Evolutionary conservation across 768 basidiomycete species (phyloP).

Genomic region (Termitomyces eurrhizus): DNA sequence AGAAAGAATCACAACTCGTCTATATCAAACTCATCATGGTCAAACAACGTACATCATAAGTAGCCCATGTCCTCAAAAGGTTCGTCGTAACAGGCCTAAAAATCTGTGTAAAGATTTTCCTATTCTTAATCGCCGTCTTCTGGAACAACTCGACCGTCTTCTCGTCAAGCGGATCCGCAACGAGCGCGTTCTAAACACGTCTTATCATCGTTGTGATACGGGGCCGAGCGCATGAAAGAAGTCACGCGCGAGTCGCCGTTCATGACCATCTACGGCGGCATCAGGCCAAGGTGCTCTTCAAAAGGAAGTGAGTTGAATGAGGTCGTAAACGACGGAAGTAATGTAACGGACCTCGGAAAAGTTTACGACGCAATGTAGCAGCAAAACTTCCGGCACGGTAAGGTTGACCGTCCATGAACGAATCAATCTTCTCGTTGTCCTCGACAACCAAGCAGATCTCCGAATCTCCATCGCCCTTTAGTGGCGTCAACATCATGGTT

Average conservation of each 20-base stretch:
- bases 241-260: slow-evolving; percentile 31
- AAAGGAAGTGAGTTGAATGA: not conserved
- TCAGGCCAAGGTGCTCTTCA: slow-evolving; percentile 83
- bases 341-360: slow-evolving; percentile 62
- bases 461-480: slow-evolving; percentile 86
- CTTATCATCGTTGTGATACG: slow-evolving; percentile 66
- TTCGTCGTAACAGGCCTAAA: slow-evolving; percentile 89
- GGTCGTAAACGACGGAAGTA: not conserved
- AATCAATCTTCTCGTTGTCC: slow-evolving; percentile 73
- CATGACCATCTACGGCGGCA: slow-evolving; percentile 61
- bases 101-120: slow-evolving; percentile 81
- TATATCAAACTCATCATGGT: not conserved
- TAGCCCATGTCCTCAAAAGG: slow-evolving; percentile 70
- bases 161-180: slow-evolving; percentile 78
- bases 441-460: slow-evolving; percentile 94
- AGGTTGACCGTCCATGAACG: slow-evolving; percentile 73
- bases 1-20: not conserved
- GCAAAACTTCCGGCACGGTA: slow-evolving; percentile 80
- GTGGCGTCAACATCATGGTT: slow-evolving; percentile 3
- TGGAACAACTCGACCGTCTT: slow-evolving; percentile 56
- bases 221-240: slow-evolving; percentile 80
- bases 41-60: slow-evolving; percentile 59
- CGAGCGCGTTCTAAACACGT: slow-evolving; percentile 48
- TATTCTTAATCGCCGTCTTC: slow-evolving; percentile 71
- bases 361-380: slow-evolving; percentile 72